Conservation (phyloP, 805 yeast species). For the Candida nonsorbophila region DNA sequence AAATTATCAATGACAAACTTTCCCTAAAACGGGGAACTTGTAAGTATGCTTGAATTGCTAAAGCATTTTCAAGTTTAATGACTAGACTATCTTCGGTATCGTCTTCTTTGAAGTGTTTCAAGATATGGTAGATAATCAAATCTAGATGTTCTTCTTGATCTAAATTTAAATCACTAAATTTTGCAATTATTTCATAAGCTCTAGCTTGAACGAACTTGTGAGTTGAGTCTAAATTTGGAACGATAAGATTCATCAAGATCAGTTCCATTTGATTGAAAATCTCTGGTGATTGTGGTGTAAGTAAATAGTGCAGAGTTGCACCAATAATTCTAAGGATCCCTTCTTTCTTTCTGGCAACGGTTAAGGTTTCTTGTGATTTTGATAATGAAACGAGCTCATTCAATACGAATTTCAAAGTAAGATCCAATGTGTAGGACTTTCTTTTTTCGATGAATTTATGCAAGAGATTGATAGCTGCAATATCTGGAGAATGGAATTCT, state of each 20-base stretch:
- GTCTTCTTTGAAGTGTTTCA: slow-evolving; percentile 17
- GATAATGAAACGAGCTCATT: slow-evolving; percentile 32
- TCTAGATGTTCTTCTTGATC: slow-evolving; percentile 17
- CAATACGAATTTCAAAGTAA: slow-evolving; percentile 58
- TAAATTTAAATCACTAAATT: slow-evolving; percentile 60
- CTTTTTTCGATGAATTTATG: slow-evolving; percentile 69
- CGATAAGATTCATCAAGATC: slow-evolving; percentile 56
- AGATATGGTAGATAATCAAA: slow-evolving; percentile 27
- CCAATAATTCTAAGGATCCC: slow-evolving; percentile 79
- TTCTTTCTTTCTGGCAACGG: slow-evolving; percentile 59
- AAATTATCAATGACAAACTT: slow-evolving; percentile 61
- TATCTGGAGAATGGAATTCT: slow-evolving; percentile 66
- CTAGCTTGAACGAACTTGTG: slow-evolving; percentile 71
- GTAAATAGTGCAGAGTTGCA: slow-evolving; percentile 56
- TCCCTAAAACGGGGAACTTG: slow-evolving; percentile 60
- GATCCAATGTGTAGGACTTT: slow-evolving; percentile 52
- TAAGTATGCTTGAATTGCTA: slow-evolving; percentile 79
- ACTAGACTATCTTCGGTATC: slow-evolving; percentile 46
- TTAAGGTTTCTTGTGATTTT: slow-evolving; percentile 33
- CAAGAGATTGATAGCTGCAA: slow-evolving; percentile 72
- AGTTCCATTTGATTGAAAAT: slow-evolving; percentile 58
- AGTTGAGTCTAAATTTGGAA: slow-evolving; percentile 65
- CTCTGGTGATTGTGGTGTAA: slow-evolving; percentile 47
- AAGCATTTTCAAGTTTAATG: slow-evolving; percentile 76
- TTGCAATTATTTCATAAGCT: slow-evolving; percentile 60